Conservation (phyloP, 2,329 filamentous ascomycete species). For the Bipolaris zeicola region DNA sequence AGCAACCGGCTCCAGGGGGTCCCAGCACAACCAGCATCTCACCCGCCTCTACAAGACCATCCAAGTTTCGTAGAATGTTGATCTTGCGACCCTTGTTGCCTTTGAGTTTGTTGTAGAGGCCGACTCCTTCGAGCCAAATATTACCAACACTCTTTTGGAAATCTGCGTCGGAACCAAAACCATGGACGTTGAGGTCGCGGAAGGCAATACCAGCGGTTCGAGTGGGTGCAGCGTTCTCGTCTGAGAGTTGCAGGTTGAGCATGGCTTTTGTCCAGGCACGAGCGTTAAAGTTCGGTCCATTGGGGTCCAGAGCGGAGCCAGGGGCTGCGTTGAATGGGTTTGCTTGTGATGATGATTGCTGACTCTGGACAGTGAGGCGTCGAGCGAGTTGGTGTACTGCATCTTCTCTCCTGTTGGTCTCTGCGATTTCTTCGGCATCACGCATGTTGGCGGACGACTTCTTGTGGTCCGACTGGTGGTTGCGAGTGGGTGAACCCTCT, state of each 20-base stretch:
- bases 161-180: slow-evolving; percentile 56
- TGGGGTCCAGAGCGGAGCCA: slow-evolving; percentile 54
- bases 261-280: slow-evolving; percentile 57
- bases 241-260: slow-evolving; percentile 53
- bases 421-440: slow-evolving; percentile 26
- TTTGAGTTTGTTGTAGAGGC: slow-evolving; percentile 44
- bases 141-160: slow-evolving; percentile 59
- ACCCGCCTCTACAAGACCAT: slow-evolving; percentile 70
- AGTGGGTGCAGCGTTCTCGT: slow-evolving; percentile 49
- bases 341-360: slow-evolving; percentile 46
- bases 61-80: slow-evolving; percentile 71
- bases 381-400: slow-evolving; percentile 52
- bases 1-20: slow-evolving; percentile 72
- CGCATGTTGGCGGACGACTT: slow-evolving; percentile 28
- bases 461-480: slow-evolving; percentile 26
- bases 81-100: slow-evolving; percentile 51
- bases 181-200: slow-evolving; percentile 55
- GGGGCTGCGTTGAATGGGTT: slow-evolving; percentile 48
- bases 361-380: slow-evolving; percentile 49
- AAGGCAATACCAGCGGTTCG: slow-evolving; percentile 56
- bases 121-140: slow-evolving; percentile 51
- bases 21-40: slow-evolving; percentile 79
- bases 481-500: slow-evolving; percentile 29
- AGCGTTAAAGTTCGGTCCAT: slow-evolving; percentile 55
- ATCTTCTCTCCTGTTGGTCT: slow-evolving; percentile 38